These are phyloP conservation scores for Penicillium sp. DNA, from an alignment of 2,329 filamentous ascomycete genomes.

Conservation along the genomic window DNA sequence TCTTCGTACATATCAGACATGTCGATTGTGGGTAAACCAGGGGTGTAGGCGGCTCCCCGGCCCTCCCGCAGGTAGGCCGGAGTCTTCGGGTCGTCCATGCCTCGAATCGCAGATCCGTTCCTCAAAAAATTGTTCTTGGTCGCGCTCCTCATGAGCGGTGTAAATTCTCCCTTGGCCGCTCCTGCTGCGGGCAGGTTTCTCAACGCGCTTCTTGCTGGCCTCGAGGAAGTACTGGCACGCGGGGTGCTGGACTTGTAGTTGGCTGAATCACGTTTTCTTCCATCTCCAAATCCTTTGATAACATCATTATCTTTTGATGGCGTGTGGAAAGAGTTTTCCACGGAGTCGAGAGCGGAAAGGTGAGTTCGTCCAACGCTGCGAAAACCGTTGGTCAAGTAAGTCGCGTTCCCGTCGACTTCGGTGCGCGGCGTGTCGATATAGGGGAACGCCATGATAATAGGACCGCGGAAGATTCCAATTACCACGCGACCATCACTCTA, in stretches of 20 bases:
- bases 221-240: conserved; percentile 59
- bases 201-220: conserved; percentile 51
- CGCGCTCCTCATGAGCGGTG: conserved; percentile 79
- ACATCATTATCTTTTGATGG: conserved; percentile 75
- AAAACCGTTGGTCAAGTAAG: conserved; percentile 67
- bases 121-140: conserved; percentile 65
- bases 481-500: conserved; percentile 29
- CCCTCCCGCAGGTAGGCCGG: conserved; percentile 64
- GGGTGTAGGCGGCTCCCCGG: conserved; percentile 68
- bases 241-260: conserved; percentile 69
- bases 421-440: conserved; percentile 85
- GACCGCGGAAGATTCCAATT: conserved; percentile 18
- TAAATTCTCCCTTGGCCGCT: conserved; percentile 71
- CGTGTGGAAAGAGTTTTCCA: conserved; percentile 82
- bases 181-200: conserved; percentile 66
- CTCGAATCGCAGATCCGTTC: conserved; percentile 59
- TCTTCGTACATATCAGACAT: conserved; percentile 66
- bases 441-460: conserved; percentile 59
- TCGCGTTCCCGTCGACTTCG: conserved; percentile 73
- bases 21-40: conserved; percentile 70
- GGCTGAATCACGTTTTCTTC: conserved; percentile 50
- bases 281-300: conserved; percentile 70
- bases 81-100: conserved; percentile 59
- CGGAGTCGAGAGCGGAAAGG: conserved; percentile 66
- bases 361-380: conserved; percentile 51